Evolutionary conservation across 2,329 filamentous ascomycete genomes (phyloP), one percentile per base, ranked within the genome.

Genomic region (Sarocladiaceae sp.): DNA sequence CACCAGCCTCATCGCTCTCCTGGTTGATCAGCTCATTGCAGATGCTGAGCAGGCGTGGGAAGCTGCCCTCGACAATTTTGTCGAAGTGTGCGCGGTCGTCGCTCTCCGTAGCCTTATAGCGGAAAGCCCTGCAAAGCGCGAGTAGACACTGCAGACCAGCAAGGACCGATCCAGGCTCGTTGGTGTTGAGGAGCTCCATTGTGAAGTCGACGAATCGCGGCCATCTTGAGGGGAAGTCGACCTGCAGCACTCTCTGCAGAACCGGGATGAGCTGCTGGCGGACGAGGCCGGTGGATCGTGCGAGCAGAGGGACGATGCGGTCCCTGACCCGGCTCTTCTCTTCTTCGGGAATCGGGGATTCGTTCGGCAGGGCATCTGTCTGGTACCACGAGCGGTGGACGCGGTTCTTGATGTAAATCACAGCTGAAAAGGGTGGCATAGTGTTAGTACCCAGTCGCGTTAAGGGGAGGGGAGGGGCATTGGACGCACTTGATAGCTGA

Each of bases 401-500:
- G 62, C 90, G 85, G 70, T 98, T 97, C 73, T 98, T 98, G 64
- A 97, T 81, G 69, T 97, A 98, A 56, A 98, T 88, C 60, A 91
- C 90, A 59, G 89, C 91, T 96, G 65, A 49, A 44, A 39, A 46
- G 43, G 35, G 33, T 12, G 44, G 37, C 32, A 37, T 6, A 16
- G 33, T 6, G 49, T 53, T 46, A 53, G 53, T 44, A n/a, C 18
- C 6, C n/a, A 3, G 9, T 39, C 24, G 19, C 23, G 16, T 35
- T 20, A 42, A 45, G 33, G 35, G 32, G 32, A 35, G 18, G 40
- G 31, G 44, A 48, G 45, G 24, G 24, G n/a, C 19, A 32, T 29
- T 9, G 23, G 10, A 50, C 82, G 60, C 85, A 97, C 91, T 88
- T 49, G 91, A 91, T 47, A 96, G 76, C 59, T 90, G 85, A 55